Conservation (phyloP, 768 basidiomycete genomes). For the Kwoniella sp. region DNA sequence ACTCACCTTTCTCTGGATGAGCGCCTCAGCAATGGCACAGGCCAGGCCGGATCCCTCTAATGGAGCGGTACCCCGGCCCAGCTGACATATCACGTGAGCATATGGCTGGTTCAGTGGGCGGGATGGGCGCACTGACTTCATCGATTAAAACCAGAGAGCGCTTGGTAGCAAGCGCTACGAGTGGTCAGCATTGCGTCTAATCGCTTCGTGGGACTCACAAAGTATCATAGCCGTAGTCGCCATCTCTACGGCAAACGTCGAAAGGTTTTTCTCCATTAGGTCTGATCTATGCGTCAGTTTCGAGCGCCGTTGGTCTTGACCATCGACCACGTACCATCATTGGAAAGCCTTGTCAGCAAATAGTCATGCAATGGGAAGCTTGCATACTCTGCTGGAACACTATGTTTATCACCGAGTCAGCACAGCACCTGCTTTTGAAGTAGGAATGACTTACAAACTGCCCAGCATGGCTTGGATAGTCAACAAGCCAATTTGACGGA, state of each 20-base stretch:
- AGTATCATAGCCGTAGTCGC: constrained; percentile 86
- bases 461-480: constrained; percentile 85
- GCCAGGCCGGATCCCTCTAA: constrained; percentile 65
- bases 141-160: constrained; percentile 79
- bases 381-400: constrained; percentile 88
- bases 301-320: not conserved
- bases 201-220: constrained; percentile 58
- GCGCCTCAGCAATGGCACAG: constrained; percentile 57
- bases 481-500: constrained; percentile 82
- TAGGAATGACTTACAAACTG: constrained; percentile 62
- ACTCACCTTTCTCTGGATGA: constrained; percentile 69
- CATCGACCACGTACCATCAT: constrained; percentile 61
- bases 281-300: constrained; percentile 58
- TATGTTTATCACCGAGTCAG: too few species aligned
- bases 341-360: constrained; percentile 82
- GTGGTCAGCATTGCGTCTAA: not conserved
- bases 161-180: constrained; percentile 66
- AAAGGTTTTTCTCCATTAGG: constrained; percentile 81
- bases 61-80: constrained; percentile 83
- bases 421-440: not conserved
- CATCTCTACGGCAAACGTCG: constrained; percentile 97
- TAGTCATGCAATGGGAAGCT: constrained; percentile 87
- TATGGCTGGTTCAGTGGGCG: not conserved
- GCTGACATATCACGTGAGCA: constrained; percentile 36
- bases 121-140: constrained; percentile 63